Evolutionary conservation across 768 basidiomycete genomes (phyloP), one percentile per base, ranked within the genome.

Genomic region (Pulveroboletus frians): DNA sequence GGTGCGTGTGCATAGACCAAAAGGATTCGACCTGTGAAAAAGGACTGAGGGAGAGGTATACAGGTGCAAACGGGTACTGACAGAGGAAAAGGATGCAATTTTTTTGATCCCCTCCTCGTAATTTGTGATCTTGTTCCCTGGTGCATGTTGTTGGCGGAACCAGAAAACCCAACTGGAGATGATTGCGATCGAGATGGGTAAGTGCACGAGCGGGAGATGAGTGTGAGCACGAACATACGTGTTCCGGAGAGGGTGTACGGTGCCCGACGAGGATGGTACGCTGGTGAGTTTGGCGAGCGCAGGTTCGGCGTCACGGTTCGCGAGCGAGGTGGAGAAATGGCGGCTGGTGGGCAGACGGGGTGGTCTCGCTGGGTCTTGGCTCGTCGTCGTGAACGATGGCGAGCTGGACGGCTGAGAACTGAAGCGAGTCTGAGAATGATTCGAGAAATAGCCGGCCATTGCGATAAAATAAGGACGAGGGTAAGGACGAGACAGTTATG

Each of bases 21-120:
- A 93, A 96, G 32, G 92, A 94, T 71, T 97, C 95, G 45, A 92
- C 88, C 85, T 92, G 61, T 20, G 14, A 34, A 32, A n/a, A 39
- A 35, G 32, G 27, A 35, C 49, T 59, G 37, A 58, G 51, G 52
- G 38, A 11, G 49, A 17, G 26, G 49, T 10, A 39, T 13, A 14
- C 7, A 37, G 20, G 32, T 39, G 44, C 13, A 30, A 15, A 47
- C 32, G 44, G 45, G 10, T 0, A 74, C 83, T 45, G 53, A 91
- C 88, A 5, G 91, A 94, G 56, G 87, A 84, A 64, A 94, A 95
- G 5, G 88, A 83, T 5, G 92, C 83, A 40, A 97, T 84, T 68
- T 86, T 87, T 71, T 92, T 92, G 62, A 97, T 95, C 26, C 92
- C 92, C 62, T 95, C 92, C 61, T 96, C 93, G 63, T 97, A 96